These are phyloP conservation scores for Flaveria linearis DNA, from an alignment of 129 eudicot species.

Conservation along the genomic window DNA sequence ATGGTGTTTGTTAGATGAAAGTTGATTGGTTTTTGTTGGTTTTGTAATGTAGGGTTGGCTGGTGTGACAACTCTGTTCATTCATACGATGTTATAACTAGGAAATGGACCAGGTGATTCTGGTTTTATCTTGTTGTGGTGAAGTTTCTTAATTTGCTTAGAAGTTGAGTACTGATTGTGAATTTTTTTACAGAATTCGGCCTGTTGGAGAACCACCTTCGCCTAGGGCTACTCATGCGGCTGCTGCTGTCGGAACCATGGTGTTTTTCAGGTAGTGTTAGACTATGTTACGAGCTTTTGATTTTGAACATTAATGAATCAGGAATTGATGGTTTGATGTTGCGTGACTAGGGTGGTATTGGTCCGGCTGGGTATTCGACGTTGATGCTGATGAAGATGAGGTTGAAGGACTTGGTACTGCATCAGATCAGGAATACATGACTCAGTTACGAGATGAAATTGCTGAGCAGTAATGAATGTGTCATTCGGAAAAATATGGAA, in stretches of 20 bases:
- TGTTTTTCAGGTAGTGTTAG: conserved; percentile 85
- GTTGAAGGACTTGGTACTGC: too few relatives aligned
- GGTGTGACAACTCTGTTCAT: conserved; percentile 94
- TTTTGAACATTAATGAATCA: conserved; percentile 12
- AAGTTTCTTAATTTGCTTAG: neutral
- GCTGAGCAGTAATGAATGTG: too few relatives aligned
- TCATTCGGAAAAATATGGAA: too few relatives aligned
- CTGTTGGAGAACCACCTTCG: conserved; percentile 93
- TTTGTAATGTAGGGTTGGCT: conserved; percentile 63
- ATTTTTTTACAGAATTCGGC: conserved; percentile 51
- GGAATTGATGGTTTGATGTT: conserved; percentile 14
- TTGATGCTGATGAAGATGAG: too few relatives aligned
- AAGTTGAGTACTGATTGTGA: conserved; percentile 21
- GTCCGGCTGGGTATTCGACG: conserved; percentile 96
- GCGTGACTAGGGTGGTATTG: conserved; percentile 84
- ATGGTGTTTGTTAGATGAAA: neutral
- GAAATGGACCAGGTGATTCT: conserved; percentile 78
- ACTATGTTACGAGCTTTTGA: conserved; percentile 8
- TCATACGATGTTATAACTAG: conserved; percentile 82
- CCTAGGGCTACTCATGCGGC: conserved; percentile 98
- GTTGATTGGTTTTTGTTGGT: conserved; percentile 12
- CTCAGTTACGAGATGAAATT: too few relatives aligned
- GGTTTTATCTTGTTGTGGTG: conserved; percentile 3
- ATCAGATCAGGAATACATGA: too few relatives aligned
- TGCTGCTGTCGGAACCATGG: conserved; percentile 98